Base-by-base conservation (phyloP, 768 basidiomycete species). In the Tylopilus felleus region DNA sequence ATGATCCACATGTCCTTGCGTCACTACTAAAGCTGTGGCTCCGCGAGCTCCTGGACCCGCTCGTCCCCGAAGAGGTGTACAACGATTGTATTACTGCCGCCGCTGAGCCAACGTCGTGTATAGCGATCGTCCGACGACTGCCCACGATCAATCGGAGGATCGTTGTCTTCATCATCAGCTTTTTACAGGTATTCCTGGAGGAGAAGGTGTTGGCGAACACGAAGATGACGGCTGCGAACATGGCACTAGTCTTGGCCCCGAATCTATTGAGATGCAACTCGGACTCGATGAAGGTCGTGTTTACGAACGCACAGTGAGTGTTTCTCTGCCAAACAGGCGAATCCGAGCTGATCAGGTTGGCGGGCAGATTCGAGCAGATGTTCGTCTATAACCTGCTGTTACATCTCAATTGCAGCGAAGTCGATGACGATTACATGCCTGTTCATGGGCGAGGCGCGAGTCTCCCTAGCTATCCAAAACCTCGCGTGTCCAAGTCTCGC, bases 21-120 rank as follows among this genome's bases (percentile, higher is more conserved):
- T 93, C 92, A 3, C 76, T 96, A 38, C 80, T 96, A 72, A 97
- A 98, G 73, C 79, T 95, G 8, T 98, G 93, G 93, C 76, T 97
- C 19, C 82, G 95, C 42, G 95, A 98, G 68, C 81, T 98, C 22
- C 81, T 86, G 60, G 90, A 94, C 57, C 95, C 95, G n/a, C 79
- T 97, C 41, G 82, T 98, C 14, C 95, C 95, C 8, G 83, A 89
- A 56, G 88, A 92, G 69, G 74, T 92, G 75, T 98, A 96, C 76
- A 92, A 96, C 65, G 90, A 93, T 61, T 94, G 92, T 62, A 82
- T 96, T 49, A 78, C 80, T 33, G 78, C 76, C 50, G 79, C 91
- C 4, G 75, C 81, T 38, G 82, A 90, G 39, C 80, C 88, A 0
- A 74, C 80, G 12, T 81, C 83, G 6, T 89, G 89, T 64, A 78